Conservation (phyloP, 805 yeast species). For the Candida golubevii region DNA sequence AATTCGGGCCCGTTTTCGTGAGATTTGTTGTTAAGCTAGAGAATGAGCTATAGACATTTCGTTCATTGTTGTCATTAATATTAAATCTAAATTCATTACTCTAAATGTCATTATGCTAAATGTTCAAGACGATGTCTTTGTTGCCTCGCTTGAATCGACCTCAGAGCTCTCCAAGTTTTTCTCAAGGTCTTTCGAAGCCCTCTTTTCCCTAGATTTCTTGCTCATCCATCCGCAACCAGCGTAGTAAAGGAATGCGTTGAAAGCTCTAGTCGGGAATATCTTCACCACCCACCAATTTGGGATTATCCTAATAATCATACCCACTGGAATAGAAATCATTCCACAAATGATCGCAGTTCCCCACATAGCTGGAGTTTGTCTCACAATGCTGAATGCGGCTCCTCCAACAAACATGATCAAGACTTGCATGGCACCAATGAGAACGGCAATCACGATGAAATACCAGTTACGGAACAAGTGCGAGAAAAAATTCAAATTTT, state of each 20-base stretch:
- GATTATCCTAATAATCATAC: constrained; percentile 65
- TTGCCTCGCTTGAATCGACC: neutral
- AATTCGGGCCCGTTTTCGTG: constrained; percentile 48
- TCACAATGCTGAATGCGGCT: constrained; percentile 79
- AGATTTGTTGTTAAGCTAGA: constrained; percentile 44
- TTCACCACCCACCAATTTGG: constrained; percentile 75
- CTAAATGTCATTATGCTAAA: neutral
- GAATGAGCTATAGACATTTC: constrained; percentile 5
- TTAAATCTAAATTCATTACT: neutral
- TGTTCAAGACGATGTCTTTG: neutral
- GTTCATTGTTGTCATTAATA: neutral
- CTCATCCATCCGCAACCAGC: constrained; percentile 35
- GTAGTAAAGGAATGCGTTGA: constrained; percentile 35
- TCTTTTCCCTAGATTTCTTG: constrained; percentile 21
- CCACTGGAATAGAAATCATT: constrained; percentile 73
- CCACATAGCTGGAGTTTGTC: constrained; percentile 87
- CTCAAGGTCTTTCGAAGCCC: constrained; percentile 17
- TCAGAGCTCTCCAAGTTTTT: constrained; percentile 7
- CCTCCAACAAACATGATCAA: constrained; percentile 97
- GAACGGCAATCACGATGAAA: constrained; percentile 63
- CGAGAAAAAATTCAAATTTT: constrained; percentile 76
- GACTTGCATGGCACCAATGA: constrained; percentile 82
- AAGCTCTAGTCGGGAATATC: constrained; percentile 60
- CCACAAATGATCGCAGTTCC: constrained; percentile 83
- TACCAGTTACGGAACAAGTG: constrained; percentile 80